Evolutionary conservation across 2,329 filamentous ascomycete genomes (phyloP), one percentile per base, ranked within the genome.

Genomic region (Pestalotiopsis sp.): DNA sequence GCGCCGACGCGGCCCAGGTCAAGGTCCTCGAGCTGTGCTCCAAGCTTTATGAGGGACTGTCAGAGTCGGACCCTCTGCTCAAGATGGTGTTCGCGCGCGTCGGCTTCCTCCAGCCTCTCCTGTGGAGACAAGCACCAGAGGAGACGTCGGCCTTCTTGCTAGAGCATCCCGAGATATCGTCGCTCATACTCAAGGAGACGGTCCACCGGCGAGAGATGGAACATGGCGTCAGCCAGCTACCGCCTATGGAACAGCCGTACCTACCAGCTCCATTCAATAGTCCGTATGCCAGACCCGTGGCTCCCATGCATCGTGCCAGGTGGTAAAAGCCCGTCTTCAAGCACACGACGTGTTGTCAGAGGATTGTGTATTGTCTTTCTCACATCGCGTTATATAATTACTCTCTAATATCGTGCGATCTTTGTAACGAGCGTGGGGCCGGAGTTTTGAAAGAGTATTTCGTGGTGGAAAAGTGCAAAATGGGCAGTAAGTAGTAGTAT

Each of bases 71-170:
- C 67, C 73, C 75, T 0, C 73, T 86, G 56, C 77, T 86, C 63
- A 82, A 80, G 69, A 86, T 86, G 82, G 74, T 86, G 13, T 82
- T 85, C 71, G 83, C 84, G 7, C 77, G 84, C 45, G 80, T 85
- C 5, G 84, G 84, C 2, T 86, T 85, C 70, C 74, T 86, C 41
- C 82, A 85, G 73, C 79, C 83, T 11, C 70, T 78, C 36, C 70
- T 85, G n/a, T 86, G 82, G 82, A 79, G 81, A 69, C 76, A 77
- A 17, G 74, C 74, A 17, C 82, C 80, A 3, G 76, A 80, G 45
- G 80, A 82, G 68, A 85, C 83, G 12, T 75, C 77, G 38, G 75
- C 76, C 14, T 86, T 85, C 69, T 75, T 85, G 68, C 71, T 82
- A 2, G 78, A 77, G 1, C 82, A 85, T 69, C 83, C 84, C 1